Percentiles rank a stretch among this genome's conserved stretches.
These are phyloP conservation scores for Anacardium occidentale DNA, from an alignment of 345 rosid species.

Conservation along the genomic window DNA sequence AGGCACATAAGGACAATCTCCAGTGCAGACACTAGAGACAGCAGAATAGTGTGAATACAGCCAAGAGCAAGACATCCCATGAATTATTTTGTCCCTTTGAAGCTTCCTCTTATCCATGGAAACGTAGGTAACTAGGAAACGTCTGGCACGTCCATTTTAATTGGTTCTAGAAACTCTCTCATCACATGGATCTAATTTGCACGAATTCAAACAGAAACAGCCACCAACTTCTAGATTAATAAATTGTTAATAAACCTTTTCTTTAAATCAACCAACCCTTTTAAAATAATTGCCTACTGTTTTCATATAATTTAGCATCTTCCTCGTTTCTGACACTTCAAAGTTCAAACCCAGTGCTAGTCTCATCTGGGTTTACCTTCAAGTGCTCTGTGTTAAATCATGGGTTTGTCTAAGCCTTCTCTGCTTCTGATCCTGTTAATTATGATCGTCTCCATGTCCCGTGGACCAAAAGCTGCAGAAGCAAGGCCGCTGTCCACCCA, in stretches of 20 bases:
- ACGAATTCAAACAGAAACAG: slow-evolving; percentile 7
- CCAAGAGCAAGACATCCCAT: neutral
- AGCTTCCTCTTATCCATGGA: slow-evolving; percentile 3
- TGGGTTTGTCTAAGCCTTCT: slow-evolving; percentile 27
- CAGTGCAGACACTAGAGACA: neutral
- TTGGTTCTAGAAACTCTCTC: slow-evolving; percentile 23
- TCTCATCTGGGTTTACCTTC: neutral
- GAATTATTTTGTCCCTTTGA: neutral
- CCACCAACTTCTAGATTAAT: slow-evolving; percentile 28
- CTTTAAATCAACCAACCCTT: neutral
- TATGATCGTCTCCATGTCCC: slow-evolving; percentile 14
- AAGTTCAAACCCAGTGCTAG: neutral
- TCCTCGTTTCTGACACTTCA: no score
- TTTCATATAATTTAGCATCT: neutral
- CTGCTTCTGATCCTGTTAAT: slow-evolving; percentile 29
- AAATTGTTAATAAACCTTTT: neutral
- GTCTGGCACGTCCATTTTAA: slow-evolving; percentile 9
- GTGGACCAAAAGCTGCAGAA: slow-evolving; percentile 20
- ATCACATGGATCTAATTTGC: neutral
- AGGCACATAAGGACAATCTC: neutral
- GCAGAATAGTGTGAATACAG: neutral
- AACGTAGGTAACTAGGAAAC: slow-evolving; percentile 30
- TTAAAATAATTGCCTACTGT: no score
- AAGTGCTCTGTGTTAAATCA: neutral
- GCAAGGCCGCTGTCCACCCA: slow-evolving; percentile 40